Evolutionary conservation across 2,329 filamentous ascomycete genomes (phyloP).

Genomic region (Phaeomoniella chlamydospora): DNA sequence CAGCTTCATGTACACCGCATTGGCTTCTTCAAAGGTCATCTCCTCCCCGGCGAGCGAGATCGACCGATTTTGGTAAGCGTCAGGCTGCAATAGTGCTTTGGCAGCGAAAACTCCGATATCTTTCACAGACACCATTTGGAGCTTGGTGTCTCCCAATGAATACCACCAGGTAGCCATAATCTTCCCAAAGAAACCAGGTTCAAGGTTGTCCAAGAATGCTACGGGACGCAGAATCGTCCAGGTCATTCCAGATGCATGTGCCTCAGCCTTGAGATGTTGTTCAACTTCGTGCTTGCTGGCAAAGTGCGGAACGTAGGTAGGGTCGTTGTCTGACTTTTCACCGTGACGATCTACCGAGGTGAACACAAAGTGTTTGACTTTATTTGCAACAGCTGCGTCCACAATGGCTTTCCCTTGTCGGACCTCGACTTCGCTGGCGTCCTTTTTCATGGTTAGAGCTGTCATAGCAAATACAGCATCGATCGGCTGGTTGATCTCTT

Average conservation of each 20-base stretch:
- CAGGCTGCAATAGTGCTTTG: constrained; percentile 29
- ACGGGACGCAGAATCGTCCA: constrained; percentile 50
- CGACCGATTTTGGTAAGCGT: constrained; percentile 26
- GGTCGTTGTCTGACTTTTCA: constrained; percentile 32
- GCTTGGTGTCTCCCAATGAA: constrained; percentile 23
- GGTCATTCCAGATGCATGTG: constrained; percentile 30
- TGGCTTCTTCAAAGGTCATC: constrained; percentile 30
- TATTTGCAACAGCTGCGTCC: constrained; percentile 39
- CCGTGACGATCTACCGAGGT: constrained; percentile 50
- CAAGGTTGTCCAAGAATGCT: constrained; percentile 47
- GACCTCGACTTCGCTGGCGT: constrained; percentile 30
- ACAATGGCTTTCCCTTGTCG: constrained; percentile 44
- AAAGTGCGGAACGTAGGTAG: constrained; percentile 48
- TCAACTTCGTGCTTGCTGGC: constrained; percentile 48
- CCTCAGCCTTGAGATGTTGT: constrained; percentile 38
- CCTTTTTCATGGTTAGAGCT: constrained; percentile 21
- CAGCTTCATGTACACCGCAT: constrained; percentile 28
- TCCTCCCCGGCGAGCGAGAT: constrained; percentile 39
- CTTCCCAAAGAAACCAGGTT: constrained; percentile 30
- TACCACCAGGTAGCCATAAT: constrained; percentile 31
- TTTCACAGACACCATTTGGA: constrained; percentile 27
- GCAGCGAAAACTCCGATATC: constrained; percentile 40
- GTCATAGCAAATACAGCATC: constrained; percentile 52
- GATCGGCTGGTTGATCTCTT: constrained; percentile 22
- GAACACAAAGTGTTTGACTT: constrained; percentile 49